A percentile compares a stretch with the other conserved stretches of the same genome.
Evolutionary conservation across 176 grass and related monocot species (phyloP).

Genomic region (Eleusine coracana): DNA sequence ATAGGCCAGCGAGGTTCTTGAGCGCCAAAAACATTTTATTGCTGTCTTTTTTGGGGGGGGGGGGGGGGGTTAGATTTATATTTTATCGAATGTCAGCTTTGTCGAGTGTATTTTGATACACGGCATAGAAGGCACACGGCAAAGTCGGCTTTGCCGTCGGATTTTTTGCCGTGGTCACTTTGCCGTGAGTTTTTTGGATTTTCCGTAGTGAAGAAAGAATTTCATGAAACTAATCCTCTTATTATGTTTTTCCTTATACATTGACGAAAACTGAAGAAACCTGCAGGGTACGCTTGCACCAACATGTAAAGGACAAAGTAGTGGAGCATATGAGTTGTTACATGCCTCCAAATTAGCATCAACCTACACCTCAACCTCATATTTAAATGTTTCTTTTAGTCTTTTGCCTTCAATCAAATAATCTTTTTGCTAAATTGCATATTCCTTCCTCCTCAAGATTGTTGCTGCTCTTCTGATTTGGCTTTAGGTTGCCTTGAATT

Average conservation of each 20-base stretch:
- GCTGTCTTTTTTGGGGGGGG: too few species aligned
- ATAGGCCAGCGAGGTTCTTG: too few species aligned
- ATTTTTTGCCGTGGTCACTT: too few species aligned
- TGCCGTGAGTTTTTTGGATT: too few species aligned
- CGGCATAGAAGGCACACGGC: too few species aligned
- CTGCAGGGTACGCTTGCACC: neutral
- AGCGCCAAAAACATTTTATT: too few species aligned
- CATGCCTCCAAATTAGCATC: slow-evolving; percentile 28
- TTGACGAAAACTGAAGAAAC: slow-evolving; percentile 1
- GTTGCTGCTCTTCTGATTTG: slow-evolving; percentile 49
- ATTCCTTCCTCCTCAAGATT: slow-evolving; percentile 40
- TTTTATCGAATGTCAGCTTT: too few species aligned
- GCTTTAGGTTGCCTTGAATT: slow-evolving; percentile 56
- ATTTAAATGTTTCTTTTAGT: slow-evolving; percentile 14
- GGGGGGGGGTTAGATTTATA: too few species aligned
- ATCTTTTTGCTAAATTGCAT: slow-evolving; percentile 25
- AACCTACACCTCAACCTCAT: neutral
- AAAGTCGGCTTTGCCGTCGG: too few species aligned
- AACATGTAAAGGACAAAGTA: slow-evolving; percentile 8
- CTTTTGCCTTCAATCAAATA: slow-evolving; percentile 28
- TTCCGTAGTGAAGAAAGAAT: too few species aligned
- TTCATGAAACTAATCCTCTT: too few species aligned
- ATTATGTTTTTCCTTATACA: neutral
- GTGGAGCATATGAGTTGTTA: slow-evolving; percentile 40
- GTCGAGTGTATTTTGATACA: too few species aligned